Evolutionary conservation across 2,329 filamentous ascomycete species (phyloP).

Genomic region (Akanthomyces dipterigenus): DNA sequence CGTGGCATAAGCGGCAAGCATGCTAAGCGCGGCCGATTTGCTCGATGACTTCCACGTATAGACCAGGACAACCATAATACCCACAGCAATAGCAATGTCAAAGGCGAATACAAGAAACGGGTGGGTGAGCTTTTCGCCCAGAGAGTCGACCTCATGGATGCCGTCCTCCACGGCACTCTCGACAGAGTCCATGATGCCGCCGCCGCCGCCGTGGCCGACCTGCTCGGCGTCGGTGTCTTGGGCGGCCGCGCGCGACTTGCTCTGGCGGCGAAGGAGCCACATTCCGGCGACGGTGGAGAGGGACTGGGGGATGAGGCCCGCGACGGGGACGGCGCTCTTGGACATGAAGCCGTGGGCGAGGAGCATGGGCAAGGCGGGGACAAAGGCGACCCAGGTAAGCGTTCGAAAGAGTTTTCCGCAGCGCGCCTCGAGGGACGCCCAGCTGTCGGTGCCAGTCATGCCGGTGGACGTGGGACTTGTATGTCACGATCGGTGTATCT

Average conservation of each 20-base stretch:
- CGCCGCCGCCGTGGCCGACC: neutral
- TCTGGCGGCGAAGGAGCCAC: conserved; percentile 17
- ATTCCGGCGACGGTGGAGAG: conserved; percentile 26
- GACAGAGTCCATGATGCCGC: conserved; percentile 6
- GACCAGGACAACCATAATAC: conserved; percentile 32
- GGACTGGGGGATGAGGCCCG: conserved; percentile 33
- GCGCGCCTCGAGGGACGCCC: conserved; percentile 9
- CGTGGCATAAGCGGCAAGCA: conserved; percentile 37
- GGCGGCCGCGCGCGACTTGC: neutral
- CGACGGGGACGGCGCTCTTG: conserved; percentile 46
- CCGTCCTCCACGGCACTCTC: conserved; percentile 10
- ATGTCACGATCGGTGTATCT: neutral
- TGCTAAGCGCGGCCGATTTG: conserved; percentile 25
- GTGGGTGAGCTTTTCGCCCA: conserved; percentile 17
- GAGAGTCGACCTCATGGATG: neutral
- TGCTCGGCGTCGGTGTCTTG: neutral
- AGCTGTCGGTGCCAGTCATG: conserved; percentile 4
- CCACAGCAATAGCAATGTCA: conserved; percentile 30
- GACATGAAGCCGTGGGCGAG: conserved; percentile 54
- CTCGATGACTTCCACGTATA: conserved; percentile 31
- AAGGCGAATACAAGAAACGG: conserved; percentile 32
- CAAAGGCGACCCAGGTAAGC: conserved; percentile 28
- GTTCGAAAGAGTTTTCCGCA: conserved; percentile 25
- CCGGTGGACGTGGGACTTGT: neutral
- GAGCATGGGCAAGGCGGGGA: conserved; percentile 34